Conservation (phyloP, 2,329 filamentous ascomycete species). For the Alternaria conjuncta region DNA sequence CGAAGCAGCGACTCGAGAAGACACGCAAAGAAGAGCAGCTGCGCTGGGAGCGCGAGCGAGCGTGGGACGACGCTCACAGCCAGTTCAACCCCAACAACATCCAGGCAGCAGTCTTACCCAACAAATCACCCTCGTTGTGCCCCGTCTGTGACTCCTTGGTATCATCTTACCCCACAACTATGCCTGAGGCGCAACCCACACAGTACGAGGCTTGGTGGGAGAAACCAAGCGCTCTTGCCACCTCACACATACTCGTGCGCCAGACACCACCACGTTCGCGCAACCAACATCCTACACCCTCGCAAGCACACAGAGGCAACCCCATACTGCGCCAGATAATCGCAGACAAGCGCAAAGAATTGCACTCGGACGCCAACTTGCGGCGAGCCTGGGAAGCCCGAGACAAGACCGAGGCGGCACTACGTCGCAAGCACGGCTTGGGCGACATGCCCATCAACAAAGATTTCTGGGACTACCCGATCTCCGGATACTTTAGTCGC, state of each 20-base stretch:
- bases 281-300: neutral
- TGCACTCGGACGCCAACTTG: slow-evolving; percentile 5
- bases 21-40: slow-evolving; percentile 20
- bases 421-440: slow-evolving; percentile 32
- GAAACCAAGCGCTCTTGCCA: slow-evolving; percentile 17
- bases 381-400: slow-evolving; percentile 18
- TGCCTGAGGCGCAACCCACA: slow-evolving; percentile 8
- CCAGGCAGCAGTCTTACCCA: slow-evolving; percentile 15
- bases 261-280: slow-evolving; percentile 2
- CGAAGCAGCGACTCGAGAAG: slow-evolving; percentile 17
- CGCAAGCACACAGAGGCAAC: neutral
- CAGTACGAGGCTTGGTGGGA: slow-evolving; percentile 34
- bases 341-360: slow-evolving; percentile 7
- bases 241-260: slow-evolving; percentile 1
- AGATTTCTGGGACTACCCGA: slow-evolving; percentile 27
- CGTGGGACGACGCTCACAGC: slow-evolving; percentile 29
- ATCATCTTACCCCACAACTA: slow-evolving; percentile 8
- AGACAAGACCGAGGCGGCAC: slow-evolving; percentile 23
- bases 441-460: slow-evolving; percentile 16
- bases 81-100: neutral
- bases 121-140: slow-evolving; percentile 8
- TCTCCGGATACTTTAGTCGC: slow-evolving; percentile 14
- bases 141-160: slow-evolving; percentile 18
- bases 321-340: slow-evolving; percentile 17
- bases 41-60: slow-evolving; percentile 29